A percentile compares a stretch with the other conserved stretches of the same genome.
phyloP scores from a whole-genome alignment of 208 protist genomes.

The Leishmania amazonensis region DNA sequence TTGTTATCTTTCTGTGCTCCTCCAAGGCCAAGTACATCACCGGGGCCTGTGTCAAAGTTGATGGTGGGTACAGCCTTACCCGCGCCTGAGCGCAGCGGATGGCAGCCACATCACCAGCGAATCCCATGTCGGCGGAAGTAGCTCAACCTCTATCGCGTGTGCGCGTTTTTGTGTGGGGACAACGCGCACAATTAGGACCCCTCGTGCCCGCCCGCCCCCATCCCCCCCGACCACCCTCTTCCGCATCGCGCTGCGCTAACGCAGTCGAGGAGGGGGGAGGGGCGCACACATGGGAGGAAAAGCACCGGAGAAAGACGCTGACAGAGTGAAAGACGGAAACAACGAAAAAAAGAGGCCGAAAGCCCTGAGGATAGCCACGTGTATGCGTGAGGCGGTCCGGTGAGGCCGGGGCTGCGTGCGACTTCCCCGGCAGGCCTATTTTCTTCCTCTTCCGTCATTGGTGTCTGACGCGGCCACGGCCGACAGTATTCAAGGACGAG shows the following conservation, averaged over 20 bases:
- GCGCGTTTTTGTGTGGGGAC: background rate
- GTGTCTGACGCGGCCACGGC: background rate
- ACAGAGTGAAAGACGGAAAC: background rate
- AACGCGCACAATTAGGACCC: background rate
- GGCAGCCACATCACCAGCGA: background rate
- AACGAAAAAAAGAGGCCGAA: background rate
- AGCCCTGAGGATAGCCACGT: background rate
- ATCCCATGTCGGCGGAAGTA: background rate
- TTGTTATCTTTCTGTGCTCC: slow-evolving; percentile 67
- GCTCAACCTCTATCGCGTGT: background rate
- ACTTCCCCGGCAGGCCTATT: background rate
- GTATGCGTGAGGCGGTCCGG: background rate
- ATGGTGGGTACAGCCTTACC: slow-evolving; percentile 72
- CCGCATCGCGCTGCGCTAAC: background rate
- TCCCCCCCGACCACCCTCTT: background rate
- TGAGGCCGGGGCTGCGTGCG: background rate
- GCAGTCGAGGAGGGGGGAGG: background rate
- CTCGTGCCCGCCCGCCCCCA: background rate
- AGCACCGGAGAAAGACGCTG: background rate
- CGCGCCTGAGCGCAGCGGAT: slow-evolving; percentile 29
- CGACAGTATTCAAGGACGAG: background rate
- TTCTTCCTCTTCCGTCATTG: background rate
- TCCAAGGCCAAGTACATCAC: slow-evolving; percentile 70
- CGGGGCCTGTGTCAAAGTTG: slow-evolving; percentile 64
- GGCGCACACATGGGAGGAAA: background rate